phyloP scores from a whole-genome alignment of 805 yeast species.

The Schizosaccharomyces lindneri region DNA sequence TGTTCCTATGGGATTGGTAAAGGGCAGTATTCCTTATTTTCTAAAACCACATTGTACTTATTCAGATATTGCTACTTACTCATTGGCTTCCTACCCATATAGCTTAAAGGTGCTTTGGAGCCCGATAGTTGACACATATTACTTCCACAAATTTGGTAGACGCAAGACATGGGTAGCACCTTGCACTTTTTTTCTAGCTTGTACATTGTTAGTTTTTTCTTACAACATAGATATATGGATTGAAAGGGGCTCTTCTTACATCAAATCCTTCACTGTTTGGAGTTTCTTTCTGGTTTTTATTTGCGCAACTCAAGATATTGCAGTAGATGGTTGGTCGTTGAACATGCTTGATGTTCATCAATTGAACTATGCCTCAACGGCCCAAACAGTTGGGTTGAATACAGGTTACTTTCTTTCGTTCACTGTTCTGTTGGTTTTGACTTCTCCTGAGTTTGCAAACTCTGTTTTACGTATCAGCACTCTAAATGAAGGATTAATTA shows the following conservation, averaged over 20 bases:
- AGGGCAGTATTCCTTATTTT: constrained; percentile 80
- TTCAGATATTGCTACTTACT: constrained; percentile 73
- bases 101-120: constrained; percentile 84
- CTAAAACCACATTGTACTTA: constrained; percentile 61
- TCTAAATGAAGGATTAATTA: constrained; percentile 34
- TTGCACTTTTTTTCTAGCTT: constrained; percentile 49
- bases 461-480: constrained; percentile 48
- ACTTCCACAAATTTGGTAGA: constrained; percentile 42
- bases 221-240: background rate
- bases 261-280: constrained; percentile 34
- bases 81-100: constrained; percentile 85
- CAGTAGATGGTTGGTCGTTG: constrained; percentile 97
- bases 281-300: constrained; percentile 61
- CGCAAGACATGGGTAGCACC: constrained; percentile 89
- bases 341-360: constrained; percentile 59
- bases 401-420: constrained; percentile 79
- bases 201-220: background rate
- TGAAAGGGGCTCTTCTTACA: constrained; percentile 12
- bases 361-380: constrained; percentile 81
- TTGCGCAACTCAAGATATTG: constrained; percentile 95
- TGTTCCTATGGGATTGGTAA: constrained; percentile 87
- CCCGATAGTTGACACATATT: constrained; percentile 80
- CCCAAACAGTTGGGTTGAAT: constrained; percentile 87
- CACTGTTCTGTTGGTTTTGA: constrained; percentile 73
- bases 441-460: constrained; percentile 80